Conservation (phyloP, 2,329 filamentous ascomycete species). For the Hyphodiscus sp. region DNA sequence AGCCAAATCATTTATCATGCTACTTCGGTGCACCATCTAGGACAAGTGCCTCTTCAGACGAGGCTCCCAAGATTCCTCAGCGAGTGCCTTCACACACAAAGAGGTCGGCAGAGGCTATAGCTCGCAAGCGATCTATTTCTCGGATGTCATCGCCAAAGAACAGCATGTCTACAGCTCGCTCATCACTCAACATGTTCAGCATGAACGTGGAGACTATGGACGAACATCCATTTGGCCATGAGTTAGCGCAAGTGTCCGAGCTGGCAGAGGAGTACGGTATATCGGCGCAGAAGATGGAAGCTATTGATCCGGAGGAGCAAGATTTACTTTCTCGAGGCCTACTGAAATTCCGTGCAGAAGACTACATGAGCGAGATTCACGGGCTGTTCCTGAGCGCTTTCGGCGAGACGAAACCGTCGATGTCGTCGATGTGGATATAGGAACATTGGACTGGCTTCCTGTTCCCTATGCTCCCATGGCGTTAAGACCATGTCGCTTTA, state of each 20-base stretch:
- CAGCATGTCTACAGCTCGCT: constrained; percentile 50
- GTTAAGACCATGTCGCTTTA: constrained; percentile 1
- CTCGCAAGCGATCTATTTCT: constrained; percentile 59
- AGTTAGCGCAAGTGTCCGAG: constrained; percentile 88
- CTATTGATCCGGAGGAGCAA: constrained; percentile 67
- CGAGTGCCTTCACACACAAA: constrained; percentile 86
- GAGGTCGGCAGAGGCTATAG: constrained; percentile 70
- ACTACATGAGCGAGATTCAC: constrained; percentile 78
- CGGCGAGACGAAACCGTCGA: constrained; percentile 19
- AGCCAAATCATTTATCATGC: constrained; percentile 60
- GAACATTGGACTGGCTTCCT: constrained; percentile 18
- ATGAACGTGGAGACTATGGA: constrained; percentile 20
- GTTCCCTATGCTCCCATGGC: neutral
- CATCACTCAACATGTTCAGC: constrained; percentile 35
- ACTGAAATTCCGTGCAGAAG: constrained; percentile 66
- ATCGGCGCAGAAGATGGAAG: constrained; percentile 37
- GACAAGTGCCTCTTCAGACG: constrained; percentile 31
- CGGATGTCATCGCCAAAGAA: constrained; percentile 53
- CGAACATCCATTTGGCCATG: constrained; percentile 76
- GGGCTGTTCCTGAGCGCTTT: constrained; percentile 40
- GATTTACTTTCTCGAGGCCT: constrained; percentile 65
- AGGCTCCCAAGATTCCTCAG: constrained; percentile 63
- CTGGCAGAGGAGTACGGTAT: constrained; percentile 81
- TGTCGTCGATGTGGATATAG: constrained; percentile 28
- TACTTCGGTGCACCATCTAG: constrained; percentile 46